Evolutionary conservation across 257 asterid genomes (phyloP).

Genomic region (Primulina tabacum): DNA sequence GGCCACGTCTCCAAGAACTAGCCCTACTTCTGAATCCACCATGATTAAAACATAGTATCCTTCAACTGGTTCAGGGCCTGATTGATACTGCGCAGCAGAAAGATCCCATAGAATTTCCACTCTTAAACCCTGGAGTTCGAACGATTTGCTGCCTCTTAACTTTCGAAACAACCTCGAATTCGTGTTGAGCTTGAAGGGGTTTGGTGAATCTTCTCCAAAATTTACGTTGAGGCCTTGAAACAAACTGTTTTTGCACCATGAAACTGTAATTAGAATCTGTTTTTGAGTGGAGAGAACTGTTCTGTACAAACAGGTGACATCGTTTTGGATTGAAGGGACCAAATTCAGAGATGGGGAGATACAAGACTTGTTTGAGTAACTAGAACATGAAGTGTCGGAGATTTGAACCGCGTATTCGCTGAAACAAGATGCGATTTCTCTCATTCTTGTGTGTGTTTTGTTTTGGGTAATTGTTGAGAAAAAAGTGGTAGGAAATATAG

Average conservation of each 20-base stretch:
- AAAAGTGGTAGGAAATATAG: constrained; percentile 15
- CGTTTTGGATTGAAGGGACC: constrained; percentile 53
- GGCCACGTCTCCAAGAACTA: constrained; percentile 51
- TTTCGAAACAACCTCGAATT: constrained; percentile 61
- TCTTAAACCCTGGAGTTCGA: neutral
- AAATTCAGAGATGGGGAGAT: constrained; percentile 45
- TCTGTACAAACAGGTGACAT: constrained; percentile 54
- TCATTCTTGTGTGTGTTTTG: constrained; percentile 38
- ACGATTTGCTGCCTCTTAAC: constrained; percentile 47
- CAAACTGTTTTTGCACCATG: constrained; percentile 55
- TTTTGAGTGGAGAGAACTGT: constrained; percentile 42
- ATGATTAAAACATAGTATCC: constrained; percentile 50
- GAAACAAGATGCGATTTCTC: constrained; percentile 62
- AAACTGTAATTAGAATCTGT: constrained; percentile 42
- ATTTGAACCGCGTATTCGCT: constrained; percentile 67
- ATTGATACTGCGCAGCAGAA: constrained; percentile 56
- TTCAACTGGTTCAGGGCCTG: constrained; percentile 73
- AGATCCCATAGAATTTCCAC: constrained; percentile 67
- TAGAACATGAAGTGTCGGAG: constrained; percentile 65
- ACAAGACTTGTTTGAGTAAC: constrained; percentile 48
- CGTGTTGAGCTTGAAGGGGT: constrained; percentile 51
- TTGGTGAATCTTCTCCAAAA: constrained; percentile 44
- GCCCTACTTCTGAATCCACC: constrained; percentile 53
- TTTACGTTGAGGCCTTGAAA: constrained; percentile 45
- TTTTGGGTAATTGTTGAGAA: neutral